Evolutionary conservation across 73 alveolate genomes (phyloP), one percentile per base, ranked within the genome.

Genomic region (Stentor coeruleus): DNA sequence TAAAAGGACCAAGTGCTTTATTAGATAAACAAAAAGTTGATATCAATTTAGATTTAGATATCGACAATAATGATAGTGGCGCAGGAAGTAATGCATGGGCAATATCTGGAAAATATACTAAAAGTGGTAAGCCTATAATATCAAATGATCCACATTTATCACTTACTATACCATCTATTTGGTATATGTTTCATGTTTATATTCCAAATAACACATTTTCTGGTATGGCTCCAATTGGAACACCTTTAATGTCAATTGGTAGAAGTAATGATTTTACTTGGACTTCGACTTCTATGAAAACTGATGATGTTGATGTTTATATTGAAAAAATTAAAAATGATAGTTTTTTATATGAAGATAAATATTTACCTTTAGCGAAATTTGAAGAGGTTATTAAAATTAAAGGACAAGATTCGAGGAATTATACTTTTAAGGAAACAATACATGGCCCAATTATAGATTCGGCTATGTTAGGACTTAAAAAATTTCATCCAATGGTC

Each of bases 141-240:
- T 93, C 97, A 35, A 93, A 92, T 77, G 99, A 97, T 81, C 99
- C 99, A 37, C 99, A 97, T 86, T 85, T 95, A 74, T 91, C 89
- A 57, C 87, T 89, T 66, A 28, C 89, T 4, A 88, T 97, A 20
- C 99, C 99, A 36, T 77, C 94, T 59, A 90, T 84, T 59, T 90
- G 96, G 94, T 93, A 91, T 86, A 77, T 92, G 77, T 85, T 74
- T 39, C 95, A 94, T 83, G 66, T 94, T 39, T 77, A 74, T 55
- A 76, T 49, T 41, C 42, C 58, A 58, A 90, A 81, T 59, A 85
- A 85, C 0, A 77, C 60, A 37, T 4, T 86, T 1, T 58, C 85
- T 72, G 99, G 99, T 3, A 89, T 93, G 3, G 36, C 91, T 41
- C 79, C 92, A 38, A 93, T 96, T 11, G 98, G 99, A 66, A 33